phyloP scores from a whole-genome alignment of 2,329 filamentous ascomycete species.

The Colletotrichum karsti region DNA sequence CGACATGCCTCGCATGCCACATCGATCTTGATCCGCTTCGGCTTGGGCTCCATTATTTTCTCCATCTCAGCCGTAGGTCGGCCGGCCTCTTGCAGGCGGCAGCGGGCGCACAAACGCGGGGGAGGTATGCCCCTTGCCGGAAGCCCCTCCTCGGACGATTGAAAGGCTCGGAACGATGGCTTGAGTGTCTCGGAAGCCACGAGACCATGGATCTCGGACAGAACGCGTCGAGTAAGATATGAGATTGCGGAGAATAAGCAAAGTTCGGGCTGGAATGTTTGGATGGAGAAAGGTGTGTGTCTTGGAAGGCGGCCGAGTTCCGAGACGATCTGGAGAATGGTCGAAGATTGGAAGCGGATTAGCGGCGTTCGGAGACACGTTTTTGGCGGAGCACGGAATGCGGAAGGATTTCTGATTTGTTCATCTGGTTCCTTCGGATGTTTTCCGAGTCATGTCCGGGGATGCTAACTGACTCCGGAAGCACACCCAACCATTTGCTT shows the following conservation, averaged over 20 bases:
- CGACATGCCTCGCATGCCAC: conserved; percentile 53
- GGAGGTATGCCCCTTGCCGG: background rate
- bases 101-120: background rate
- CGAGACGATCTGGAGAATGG: conserved; percentile 4
- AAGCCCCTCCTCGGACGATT: background rate
- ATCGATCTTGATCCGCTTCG: conserved; percentile 52
- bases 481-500: background rate
- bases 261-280: conserved; percentile 9
- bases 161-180: background rate
- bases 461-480: background rate
- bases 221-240: background rate
- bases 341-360: background rate
- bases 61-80: background rate
- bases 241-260: conserved; percentile 12
- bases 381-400: background rate
- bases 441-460: conserved; percentile 1
- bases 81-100: background rate
- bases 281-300: conserved; percentile 3
- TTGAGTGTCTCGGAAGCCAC: background rate
- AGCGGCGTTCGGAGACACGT: background rate
- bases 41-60: conserved; percentile 28
- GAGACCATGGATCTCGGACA: conserved; percentile 17
- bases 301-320: conserved; percentile 12
- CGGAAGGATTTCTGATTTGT: conserved; percentile 15
- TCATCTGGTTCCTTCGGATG: background rate